Evolutionary conservation across 2,329 filamentous ascomycete genomes (phyloP).

Genomic region (Aspergillus sp.): DNA sequence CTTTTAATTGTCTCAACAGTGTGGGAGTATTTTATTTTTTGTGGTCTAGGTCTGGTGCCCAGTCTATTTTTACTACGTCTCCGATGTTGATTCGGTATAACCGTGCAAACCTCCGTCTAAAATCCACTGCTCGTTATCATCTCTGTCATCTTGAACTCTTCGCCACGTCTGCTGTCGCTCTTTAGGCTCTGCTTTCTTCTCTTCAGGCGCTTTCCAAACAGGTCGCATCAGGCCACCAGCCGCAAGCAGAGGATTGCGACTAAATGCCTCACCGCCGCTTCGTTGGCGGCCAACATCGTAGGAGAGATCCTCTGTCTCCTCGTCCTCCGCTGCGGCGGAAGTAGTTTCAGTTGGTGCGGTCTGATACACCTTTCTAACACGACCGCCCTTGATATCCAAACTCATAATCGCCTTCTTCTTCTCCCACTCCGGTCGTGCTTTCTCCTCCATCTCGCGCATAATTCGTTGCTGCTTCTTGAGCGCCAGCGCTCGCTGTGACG

Average conservation of each 20-base stretch:
- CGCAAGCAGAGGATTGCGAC: constrained; percentile 45
- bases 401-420: constrained; percentile 81
- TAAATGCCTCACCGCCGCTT: constrained; percentile 37
- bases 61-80: neutral
- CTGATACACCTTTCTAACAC: constrained; percentile 61
- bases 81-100: constrained; percentile 17
- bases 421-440: constrained; percentile 80
- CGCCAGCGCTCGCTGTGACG: constrained; percentile 77
- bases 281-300: constrained; percentile 18
- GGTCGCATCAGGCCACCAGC: constrained; percentile 46
- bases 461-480: constrained; percentile 83
- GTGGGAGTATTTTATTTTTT: neutral
- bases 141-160: constrained; percentile 48
- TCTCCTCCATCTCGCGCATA: constrained; percentile 83
- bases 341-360: constrained; percentile 30
- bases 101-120: constrained; percentile 46
- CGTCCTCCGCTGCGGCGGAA: constrained; percentile 16
- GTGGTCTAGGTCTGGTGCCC: neutral
- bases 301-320: constrained; percentile 15
- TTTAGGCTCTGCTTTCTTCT: constrained; percentile 18
- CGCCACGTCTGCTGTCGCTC: constrained; percentile 46
- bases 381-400: constrained; percentile 76
- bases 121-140: constrained; percentile 50
- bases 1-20: neutral
- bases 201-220: constrained; percentile 42